These are phyloP conservation scores for Amaranthus tricolor DNA, from an alignment of 179 eudicot species.

Conservation along the genomic window DNA sequence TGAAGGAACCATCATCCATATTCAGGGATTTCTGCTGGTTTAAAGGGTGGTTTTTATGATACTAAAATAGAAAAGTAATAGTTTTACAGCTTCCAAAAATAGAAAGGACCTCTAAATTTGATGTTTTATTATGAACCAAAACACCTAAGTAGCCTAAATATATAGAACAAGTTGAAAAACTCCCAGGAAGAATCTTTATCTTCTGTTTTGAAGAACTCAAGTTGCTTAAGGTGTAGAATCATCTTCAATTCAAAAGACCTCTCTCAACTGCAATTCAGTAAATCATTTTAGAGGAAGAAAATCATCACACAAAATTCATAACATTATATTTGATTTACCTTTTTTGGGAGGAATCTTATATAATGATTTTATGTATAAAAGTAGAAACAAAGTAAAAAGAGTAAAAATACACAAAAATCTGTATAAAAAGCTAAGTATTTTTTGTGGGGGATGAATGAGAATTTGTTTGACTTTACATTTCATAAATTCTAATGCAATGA, in stretches of 20 bases:
- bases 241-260: constrained; percentile 43
- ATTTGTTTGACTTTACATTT: constrained; percentile 33
- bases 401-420: not conserved
- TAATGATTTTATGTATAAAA: not conserved
- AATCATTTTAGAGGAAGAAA: constrained; percentile 32
- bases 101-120: not conserved
- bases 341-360: not conserved
- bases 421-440: not conserved
- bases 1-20: constrained; percentile 59
- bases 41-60: not conserved
- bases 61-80: constrained; percentile 2
- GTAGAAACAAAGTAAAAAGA: not conserved
- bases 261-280: constrained; percentile 46
- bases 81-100: constrained; percentile 8
- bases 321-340: not conserved
- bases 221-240: constrained; percentile 33
- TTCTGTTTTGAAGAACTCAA: constrained; percentile 33
- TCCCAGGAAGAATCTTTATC: constrained; percentile 48
- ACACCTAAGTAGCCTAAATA: constrained; percentile 47
- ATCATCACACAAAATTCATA: not conserved
- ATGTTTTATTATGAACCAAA: constrained; percentile 38
- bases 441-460: not conserved
- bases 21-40: not conserved
- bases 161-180: constrained; percentile 47
- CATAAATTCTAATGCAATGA: not conserved